phyloP scores from a whole-genome alignment of 139 green algal species.

The Chlorella sp. region DNA sequence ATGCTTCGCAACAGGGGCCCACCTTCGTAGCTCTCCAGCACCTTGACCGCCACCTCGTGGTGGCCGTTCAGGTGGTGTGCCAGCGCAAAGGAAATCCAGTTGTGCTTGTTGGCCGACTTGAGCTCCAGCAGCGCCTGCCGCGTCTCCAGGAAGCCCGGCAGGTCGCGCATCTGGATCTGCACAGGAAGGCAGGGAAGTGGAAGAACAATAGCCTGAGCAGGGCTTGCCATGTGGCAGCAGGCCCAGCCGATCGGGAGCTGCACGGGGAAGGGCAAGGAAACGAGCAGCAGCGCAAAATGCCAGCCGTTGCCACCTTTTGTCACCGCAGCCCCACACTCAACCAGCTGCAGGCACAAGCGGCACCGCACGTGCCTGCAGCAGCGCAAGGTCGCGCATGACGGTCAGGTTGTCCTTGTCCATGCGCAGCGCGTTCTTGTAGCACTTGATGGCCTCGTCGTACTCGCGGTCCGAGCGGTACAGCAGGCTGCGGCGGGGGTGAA shows the following conservation, averaged over 20 bases:
- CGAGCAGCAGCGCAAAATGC: too few species aligned
- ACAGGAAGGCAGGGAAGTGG: neutral
- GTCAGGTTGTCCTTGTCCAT: slow-evolving; percentile 95
- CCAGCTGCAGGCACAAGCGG: too few species aligned
- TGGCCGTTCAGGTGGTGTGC: slow-evolving; percentile 91
- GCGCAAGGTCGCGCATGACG: slow-evolving; percentile 92
- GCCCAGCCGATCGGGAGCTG: too few species aligned
- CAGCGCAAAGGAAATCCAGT: slow-evolving; percentile 95
- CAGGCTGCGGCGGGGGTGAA: slow-evolving; percentile 68
- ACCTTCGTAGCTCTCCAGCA: slow-evolving; percentile 52
- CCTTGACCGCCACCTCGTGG: slow-evolving; percentile 78
- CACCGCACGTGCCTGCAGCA: slow-evolving; percentile 88
- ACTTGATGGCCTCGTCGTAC: slow-evolving; percentile 99
- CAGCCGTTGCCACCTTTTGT: too few species aligned
- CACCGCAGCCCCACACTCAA: too few species aligned
- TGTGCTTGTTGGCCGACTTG: slow-evolving; percentile 81
- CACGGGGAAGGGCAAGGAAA: too few species aligned
- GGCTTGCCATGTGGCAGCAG: too few species aligned
- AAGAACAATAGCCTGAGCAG: too few species aligned
- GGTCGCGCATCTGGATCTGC: slow-evolving; percentile 95
- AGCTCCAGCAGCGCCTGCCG: slow-evolving; percentile 86
- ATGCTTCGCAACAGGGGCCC: too few species aligned
- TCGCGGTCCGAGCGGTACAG: slow-evolving; percentile 94
- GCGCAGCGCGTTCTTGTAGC: slow-evolving; percentile 97
- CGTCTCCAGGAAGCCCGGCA: slow-evolving; percentile 92